Evolutionary conservation across 108 stramenopile species (phyloP), one percentile per base, ranked within the genome.

Genomic region (Nitzschia inconspicua): DNA sequence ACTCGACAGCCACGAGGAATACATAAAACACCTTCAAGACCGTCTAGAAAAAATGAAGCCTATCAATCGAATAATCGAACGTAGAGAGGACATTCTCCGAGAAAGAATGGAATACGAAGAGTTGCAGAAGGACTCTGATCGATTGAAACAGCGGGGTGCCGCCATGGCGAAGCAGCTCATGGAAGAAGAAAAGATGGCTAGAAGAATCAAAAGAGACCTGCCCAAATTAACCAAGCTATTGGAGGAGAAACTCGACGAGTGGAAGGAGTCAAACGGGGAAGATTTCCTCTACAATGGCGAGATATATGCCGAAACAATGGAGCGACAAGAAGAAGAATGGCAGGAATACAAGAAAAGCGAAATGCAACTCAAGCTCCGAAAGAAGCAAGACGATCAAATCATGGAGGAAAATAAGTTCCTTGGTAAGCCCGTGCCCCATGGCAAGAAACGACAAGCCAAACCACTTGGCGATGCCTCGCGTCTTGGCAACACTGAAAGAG

Each of bases 121-220:
- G 29, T 72, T 95, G 3, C 89, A 92, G 54, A 89, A 91, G 44
- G 90, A 95, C 66, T 85, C 94, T 4, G 80, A 87, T 39, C 77
- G 94, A 19, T 60, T 95, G 60, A 82, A 95, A 66, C 85, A 89
- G 70, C 80, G 94, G 40, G 83, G 85, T 19, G 86, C 90, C 16
- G 80, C 83, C 0, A 66, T 87, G 66, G 83, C 86, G n/a, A 79
- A 76, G 65, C 94, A 92, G 68, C 81, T 92, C 22, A 89, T 87
- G 88, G 83, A 86, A 48, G 94, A 95, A 75, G 94, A 95, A 65
- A 95, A 92, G 66, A 95, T 95, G 90, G 79, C 68, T n/a, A 57
- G 82, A 57, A 68, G 91, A 24, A 90, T 95, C 49, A 81, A 87
- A 57, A 84, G 83, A 47, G 91, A 91, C 16, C 68, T 95, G 20